phyloP scores from a whole-genome alignment of 2,329 filamentous ascomycete species.

The Madurella fahalii region DNA sequence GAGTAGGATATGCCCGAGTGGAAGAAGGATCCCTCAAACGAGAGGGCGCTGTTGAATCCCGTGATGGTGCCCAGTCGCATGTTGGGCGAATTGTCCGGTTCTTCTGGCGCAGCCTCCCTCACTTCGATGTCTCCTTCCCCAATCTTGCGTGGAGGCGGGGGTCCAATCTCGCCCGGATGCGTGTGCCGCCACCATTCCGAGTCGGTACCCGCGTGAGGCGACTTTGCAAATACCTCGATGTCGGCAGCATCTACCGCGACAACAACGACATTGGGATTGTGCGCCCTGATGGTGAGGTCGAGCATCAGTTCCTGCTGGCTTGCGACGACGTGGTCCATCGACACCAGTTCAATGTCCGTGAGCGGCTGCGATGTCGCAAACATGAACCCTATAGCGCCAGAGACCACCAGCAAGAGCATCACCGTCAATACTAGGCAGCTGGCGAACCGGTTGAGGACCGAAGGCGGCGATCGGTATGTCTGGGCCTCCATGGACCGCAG shows the following conservation, averaged over 20 bases:
- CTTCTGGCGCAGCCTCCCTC: slow-evolving; percentile 46
- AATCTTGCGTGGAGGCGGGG: slow-evolving; percentile 7
- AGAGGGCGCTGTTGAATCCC: slow-evolving; percentile 80
- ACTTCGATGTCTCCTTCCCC: neutral
- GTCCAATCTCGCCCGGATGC: slow-evolving; percentile 28
- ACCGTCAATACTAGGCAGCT: slow-evolving; percentile 81
- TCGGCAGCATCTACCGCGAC: slow-evolving; percentile 84
- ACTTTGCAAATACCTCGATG: slow-evolving; percentile 91
- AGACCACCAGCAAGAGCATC: slow-evolving; percentile 74
- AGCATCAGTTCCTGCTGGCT: slow-evolving; percentile 95
- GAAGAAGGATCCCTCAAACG: slow-evolving; percentile 87
- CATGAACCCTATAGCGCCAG: slow-evolving; percentile 83
- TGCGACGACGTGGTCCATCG: slow-evolving; percentile 84
- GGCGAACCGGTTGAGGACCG: slow-evolving; percentile 70
- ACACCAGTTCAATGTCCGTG: slow-evolving; percentile 69
- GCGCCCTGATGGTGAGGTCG: slow-evolving; percentile 79
- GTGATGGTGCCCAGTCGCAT: slow-evolving; percentile 89
- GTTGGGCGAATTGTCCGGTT: slow-evolving; percentile 60
- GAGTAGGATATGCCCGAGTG: slow-evolving; percentile 68
- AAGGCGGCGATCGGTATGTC: slow-evolving; percentile 57
- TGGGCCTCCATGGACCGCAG: slow-evolving; percentile 71
- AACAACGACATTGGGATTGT: slow-evolving; percentile 90
- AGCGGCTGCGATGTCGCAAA: slow-evolving; percentile 89
- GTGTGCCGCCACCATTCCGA: slow-evolving; percentile 56
- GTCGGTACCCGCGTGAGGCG: slow-evolving; percentile 74